phyloP scores from a whole-genome alignment of 176 grass and related monocot species.

The Ensete ventricosum region DNA sequence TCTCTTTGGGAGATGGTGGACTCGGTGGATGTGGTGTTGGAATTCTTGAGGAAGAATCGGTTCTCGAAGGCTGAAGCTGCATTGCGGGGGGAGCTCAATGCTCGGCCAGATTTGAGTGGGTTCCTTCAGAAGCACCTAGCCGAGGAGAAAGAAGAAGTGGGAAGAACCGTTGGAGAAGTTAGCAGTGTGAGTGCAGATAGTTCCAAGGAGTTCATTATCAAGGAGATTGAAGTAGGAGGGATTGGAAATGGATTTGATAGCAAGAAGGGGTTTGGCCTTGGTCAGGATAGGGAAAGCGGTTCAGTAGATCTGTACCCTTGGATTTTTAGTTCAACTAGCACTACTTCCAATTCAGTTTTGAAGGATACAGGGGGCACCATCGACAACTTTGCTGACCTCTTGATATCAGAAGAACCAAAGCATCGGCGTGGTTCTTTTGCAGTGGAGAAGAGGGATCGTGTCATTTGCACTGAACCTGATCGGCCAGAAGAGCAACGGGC shows the following conservation, averaged over 20 bases:
- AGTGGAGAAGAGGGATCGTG: slow-evolving; percentile 44
- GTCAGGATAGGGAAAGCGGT: slow-evolving; percentile 28
- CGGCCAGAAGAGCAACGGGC: slow-evolving; percentile 29
- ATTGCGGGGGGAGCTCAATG: slow-evolving; percentile 16
- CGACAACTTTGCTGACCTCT: slow-evolving; percentile 56
- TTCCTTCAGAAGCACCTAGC: slow-evolving; percentile 14
- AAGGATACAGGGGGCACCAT: slow-evolving; percentile 21
- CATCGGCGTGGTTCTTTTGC: slow-evolving; percentile 26
- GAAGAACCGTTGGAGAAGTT: background rate
- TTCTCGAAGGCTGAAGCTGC: slow-evolving; percentile 23
- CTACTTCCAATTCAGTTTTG: background rate
- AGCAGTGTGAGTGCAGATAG: slow-evolving; percentile 24
- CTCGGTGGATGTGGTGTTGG: slow-evolving; percentile 28
- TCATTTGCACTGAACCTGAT: slow-evolving; percentile 39
- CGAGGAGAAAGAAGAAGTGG: background rate
- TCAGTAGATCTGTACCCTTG: slow-evolving; percentile 73
- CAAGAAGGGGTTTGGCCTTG: slow-evolving; percentile 34
- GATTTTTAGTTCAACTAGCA: slow-evolving; percentile 59
- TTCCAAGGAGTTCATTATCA: slow-evolving; percentile 82
- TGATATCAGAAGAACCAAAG: slow-evolving; percentile 59
- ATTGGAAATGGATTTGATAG: slow-evolving; percentile 34
- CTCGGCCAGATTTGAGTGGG: slow-evolving; percentile 11
- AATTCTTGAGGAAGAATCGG: slow-evolving; percentile 25
- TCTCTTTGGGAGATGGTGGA: slow-evolving; percentile 19
- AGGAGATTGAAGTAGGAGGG: slow-evolving; percentile 74